Evolutionary conservation across 2,329 filamentous ascomycete genomes (phyloP), one percentile per base, ranked within the genome.

Genomic region (Aspergillus aculeatus): DNA sequence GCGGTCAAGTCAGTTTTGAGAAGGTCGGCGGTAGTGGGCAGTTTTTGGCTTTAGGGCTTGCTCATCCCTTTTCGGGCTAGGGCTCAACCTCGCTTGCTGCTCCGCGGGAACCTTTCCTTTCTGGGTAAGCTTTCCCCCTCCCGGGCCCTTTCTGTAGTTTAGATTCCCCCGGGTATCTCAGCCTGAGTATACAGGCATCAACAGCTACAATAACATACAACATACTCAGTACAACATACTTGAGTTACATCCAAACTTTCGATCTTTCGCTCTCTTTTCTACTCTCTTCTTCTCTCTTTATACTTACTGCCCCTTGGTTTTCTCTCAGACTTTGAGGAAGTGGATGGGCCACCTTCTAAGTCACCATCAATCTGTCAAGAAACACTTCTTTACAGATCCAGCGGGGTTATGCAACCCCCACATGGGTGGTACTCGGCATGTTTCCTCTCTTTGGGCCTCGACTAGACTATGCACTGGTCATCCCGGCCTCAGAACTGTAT

Each of bases 51-150:
- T 62, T 73, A 72, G 71, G 71, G 71, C 62, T 71, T 66, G 58
- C 50, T 49, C 57, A 61, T 70, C 61, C 71, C 70, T 55, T 67
- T 73, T 71, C 68, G 65, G 70, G 71, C 61, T 71, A 77, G 75
- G 76, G 74, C 71, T 77, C 73, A 72, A 70, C 71, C 73, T 77
- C 71, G 73, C 68, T 76, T 74, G 71, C 57, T 55, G 61, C 49
- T 58, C 47, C 56, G 48, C 62, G 38, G 61, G 60, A 66, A 61
- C 70, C 61, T 65, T 66, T 14, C 70, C 64, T 10, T 1, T 66
- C 68, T 61, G 31, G 63, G 60, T 38, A 57, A 65, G 65, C 58
- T 44, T 38, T 58, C 53, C 23, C 41, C 35, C 14, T 56, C 31
- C 62, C 56, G 63, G 56, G 47, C 48, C 26, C 26, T 21, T 32